Base-by-base conservation (phyloP, 208 protist genomes). In the Acanthamoeba healyi region DNA sequence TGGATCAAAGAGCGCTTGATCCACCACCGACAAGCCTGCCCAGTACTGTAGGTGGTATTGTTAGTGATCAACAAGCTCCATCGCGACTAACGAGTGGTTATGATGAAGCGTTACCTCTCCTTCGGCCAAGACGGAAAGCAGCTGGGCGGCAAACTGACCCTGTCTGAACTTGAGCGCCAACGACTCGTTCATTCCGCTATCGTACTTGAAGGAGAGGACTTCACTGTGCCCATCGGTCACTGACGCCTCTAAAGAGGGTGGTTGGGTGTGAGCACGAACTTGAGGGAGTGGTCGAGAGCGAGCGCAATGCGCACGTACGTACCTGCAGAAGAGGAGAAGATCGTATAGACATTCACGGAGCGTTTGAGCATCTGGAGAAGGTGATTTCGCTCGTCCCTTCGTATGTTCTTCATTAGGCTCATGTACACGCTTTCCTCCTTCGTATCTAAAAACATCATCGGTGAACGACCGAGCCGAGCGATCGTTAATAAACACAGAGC, bases 171-270 rank as follows among this genome's bases (percentile, higher is more conserved):
- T 38, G 19, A 51, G 22, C 44, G 22, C 22, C 38, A 81, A 38
- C 24, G 22, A 15, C 9, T 81, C 72, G 72, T 81, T 81, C 36
- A 81, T 81, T 3, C 72, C 72, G 42, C 72, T 81, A 19, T 81
- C 72, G n/a, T 81, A 32, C 38, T 81, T 81, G 36, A 42, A 34
- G 10, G 34, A 2, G 0, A 42, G 34, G 14, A n/a, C 72, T 24
- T 42, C 70, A 2, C 34, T 7, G 5, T 72, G 32, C 26, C 19
- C 34, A 72, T 36, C 63, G 10, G 63, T 24, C 14, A n/a, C 0
- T 38, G 63, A n/a, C 26, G n/a, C 63, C 15, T 79, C 38, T 79
- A 24, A n/a, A n/a, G n/a, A n/a, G n/a, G n/a, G n/a, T n/a, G n/a
- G n/a, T n/a, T n/a, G n/a, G n/a, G n/a, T 49, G 44, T 49, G 44